Evolutionary conservation across 2,329 filamentous ascomycete species (phyloP).

Genomic region (Trichoderma harzianum): DNA sequence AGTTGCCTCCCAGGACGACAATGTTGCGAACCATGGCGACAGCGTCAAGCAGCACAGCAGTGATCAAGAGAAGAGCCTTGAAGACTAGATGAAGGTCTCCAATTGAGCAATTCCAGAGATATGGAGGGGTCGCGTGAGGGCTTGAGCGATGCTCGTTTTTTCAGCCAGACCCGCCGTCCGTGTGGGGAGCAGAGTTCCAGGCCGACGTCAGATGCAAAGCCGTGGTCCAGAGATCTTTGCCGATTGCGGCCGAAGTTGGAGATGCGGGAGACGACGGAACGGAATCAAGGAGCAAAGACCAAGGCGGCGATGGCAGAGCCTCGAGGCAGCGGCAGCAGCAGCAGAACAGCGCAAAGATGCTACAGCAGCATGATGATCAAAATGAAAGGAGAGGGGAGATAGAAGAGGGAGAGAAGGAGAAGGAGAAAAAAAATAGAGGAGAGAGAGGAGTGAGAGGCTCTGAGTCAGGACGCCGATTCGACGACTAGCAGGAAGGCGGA

Average conservation of each 20-base stretch:
- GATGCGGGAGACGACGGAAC: conserved; percentile 12
- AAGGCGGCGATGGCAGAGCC: conserved; percentile 3
- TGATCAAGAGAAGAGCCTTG: background rate
- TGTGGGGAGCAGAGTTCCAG: conserved; percentile 8
- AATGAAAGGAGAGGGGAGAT: background rate
- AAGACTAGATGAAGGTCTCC: background rate
- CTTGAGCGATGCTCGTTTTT: conserved; percentile 12
- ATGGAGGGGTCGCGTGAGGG: conserved; percentile 18
- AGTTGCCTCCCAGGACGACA: conserved; percentile 87
- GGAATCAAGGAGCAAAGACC: conserved; percentile 9
- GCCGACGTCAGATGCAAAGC: conserved; percentile 19
- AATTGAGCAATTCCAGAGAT: background rate
- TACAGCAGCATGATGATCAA: conserved; percentile 17
- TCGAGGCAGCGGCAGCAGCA: conserved; percentile 17
- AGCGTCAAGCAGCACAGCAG: background rate
- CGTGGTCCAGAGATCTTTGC: conserved; percentile 9
- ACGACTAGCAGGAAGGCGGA: conserved; percentile 13
- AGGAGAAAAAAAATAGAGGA: background rate
- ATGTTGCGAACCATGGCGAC: conserved; percentile 85
- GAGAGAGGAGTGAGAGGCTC: conserved; percentile 3
- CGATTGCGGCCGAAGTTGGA: conserved; percentile 19
- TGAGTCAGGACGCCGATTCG: conserved; percentile 19
- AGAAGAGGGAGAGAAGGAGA: background rate
- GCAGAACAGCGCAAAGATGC: conserved; percentile 13
- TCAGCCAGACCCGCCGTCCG: conserved; percentile 16